Evolutionary conservation across 1,284 basidiomycete genomes (phyloP).

Genomic region (Irpex rosettiformis): DNA sequence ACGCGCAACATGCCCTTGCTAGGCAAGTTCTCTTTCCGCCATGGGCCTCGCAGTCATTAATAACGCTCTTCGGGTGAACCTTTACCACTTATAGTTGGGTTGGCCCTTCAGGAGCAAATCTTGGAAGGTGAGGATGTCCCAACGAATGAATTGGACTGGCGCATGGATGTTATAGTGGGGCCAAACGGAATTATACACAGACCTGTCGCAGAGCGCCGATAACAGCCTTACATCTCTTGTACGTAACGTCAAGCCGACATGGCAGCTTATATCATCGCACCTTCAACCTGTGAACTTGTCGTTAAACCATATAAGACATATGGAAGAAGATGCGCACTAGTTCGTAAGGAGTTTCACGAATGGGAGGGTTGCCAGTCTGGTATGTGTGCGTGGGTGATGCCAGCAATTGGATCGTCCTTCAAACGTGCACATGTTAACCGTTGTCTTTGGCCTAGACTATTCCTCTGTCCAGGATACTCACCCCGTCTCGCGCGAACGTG

Average conservation of each 20-base stretch:
- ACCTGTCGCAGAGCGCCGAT: not conserved
- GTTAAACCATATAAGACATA: not conserved
- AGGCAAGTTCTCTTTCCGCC: constrained; percentile 34
- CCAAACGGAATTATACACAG: constrained; percentile 37
- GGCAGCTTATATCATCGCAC: not conserved
- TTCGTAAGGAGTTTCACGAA: constrained; percentile 29
- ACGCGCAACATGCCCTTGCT: constrained; percentile 39
- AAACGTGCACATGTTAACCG: not conserved
- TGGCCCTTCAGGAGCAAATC: constrained; percentile 66
- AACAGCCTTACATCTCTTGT: constrained; percentile 1
- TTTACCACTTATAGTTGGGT: constrained; percentile 44
- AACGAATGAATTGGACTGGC: constrained; percentile 59
- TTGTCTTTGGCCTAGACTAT: not conserved
- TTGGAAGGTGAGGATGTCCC: constrained; percentile 54
- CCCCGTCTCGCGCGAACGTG: constrained; percentile 34
- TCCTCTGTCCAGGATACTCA: constrained; percentile 18
- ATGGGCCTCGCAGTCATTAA: not conserved
- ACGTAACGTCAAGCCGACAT: not conserved
- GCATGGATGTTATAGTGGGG: constrained; percentile 61
- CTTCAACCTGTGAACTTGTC: not conserved
- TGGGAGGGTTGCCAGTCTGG: constrained; percentile 12
- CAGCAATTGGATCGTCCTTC: constrained; percentile 33
- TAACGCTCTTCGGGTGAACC: constrained; percentile 2
- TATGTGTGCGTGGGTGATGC: constrained; percentile 27
- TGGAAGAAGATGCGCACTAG: constrained; percentile 21